Conservation (phyloP, 2,329 filamentous ascomycete genomes). For the Penicillium sclerotigenum region DNA sequence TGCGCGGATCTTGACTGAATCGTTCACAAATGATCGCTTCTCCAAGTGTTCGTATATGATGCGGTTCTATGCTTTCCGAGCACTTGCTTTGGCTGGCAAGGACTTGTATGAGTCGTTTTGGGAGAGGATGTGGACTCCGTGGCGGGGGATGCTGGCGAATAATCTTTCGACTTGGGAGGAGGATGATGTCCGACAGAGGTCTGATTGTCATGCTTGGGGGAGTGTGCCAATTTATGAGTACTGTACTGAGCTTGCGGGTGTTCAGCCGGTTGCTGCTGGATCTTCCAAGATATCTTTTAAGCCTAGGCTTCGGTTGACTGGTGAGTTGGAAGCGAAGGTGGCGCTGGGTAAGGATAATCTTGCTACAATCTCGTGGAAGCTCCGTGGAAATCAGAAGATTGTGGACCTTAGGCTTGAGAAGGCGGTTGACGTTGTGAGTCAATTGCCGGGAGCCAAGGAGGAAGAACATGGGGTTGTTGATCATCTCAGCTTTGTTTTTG, state of each 20-base stretch:
- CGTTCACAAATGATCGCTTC: conserved; percentile 29
- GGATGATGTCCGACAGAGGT: conserved; percentile 43
- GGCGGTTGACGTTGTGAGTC: conserved; percentile 17
- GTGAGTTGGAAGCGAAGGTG: conserved; percentile 16
- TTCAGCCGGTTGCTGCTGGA: conserved; percentile 15
- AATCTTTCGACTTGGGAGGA: conserved; percentile 46
- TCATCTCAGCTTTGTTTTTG: not conserved
- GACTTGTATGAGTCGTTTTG: conserved; percentile 36
- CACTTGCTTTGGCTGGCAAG: conserved; percentile 34
- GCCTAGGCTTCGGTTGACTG: conserved; percentile 18
- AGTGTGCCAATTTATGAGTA: conserved; percentile 45
- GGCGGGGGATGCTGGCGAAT: conserved; percentile 38
- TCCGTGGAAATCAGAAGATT: not conserved
- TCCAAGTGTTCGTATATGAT: conserved; percentile 41
- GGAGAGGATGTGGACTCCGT: conserved; percentile 35
- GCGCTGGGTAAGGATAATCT: conserved; percentile 24
- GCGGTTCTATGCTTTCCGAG: conserved; percentile 43
- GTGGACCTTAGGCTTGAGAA: conserved; percentile 20
- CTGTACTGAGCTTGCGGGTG: conserved; percentile 36
- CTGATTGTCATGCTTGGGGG: conserved; percentile 47
- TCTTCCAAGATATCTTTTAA: conserved; percentile 19
- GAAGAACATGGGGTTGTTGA: conserved; percentile 19
- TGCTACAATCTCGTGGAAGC: conserved; percentile 20
- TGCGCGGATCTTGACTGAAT: conserved; percentile 26
- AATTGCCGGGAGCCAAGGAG: conserved; percentile 12